Evolutionary conservation across 331 rosid species (phyloP).

Genomic region (Malus hybrid): DNA sequence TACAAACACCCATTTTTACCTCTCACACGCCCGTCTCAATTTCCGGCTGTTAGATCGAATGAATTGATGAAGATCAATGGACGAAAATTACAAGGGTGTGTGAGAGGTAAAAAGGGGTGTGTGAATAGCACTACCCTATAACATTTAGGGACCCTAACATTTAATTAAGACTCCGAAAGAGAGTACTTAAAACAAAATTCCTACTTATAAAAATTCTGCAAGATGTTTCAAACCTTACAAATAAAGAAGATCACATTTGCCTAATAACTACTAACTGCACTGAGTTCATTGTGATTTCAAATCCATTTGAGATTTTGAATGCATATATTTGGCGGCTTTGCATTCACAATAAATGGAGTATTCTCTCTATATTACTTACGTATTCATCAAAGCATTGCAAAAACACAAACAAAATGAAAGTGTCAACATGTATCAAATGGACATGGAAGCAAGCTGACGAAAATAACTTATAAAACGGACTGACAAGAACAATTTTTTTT

Average conservation of each 20-base stretch:
- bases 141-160: no score
- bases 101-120: no score
- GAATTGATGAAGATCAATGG: no score
- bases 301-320: neutral
- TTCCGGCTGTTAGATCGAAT: no score
- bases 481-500: neutral
- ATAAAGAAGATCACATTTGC: neutral
- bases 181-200: neutral
- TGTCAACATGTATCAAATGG: neutral
- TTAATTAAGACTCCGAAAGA: no score
- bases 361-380: neutral
- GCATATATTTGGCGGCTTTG: neutral
- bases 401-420: neutral
- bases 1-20: no score
- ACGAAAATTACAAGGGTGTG: no score
- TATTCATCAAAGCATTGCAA: neutral
- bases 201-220: neutral
- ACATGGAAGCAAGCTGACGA: neutral
- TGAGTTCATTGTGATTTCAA: neutral
- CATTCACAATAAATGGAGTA: neutral
- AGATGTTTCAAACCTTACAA: neutral
- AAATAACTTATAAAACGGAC: neutral
- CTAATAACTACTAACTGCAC: neutral
- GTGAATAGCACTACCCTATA: no score
- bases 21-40: no score